Evolutionary conservation across 139 green algal genomes (phyloP).

Genomic region (Chlamydomonas sp.): DNA sequence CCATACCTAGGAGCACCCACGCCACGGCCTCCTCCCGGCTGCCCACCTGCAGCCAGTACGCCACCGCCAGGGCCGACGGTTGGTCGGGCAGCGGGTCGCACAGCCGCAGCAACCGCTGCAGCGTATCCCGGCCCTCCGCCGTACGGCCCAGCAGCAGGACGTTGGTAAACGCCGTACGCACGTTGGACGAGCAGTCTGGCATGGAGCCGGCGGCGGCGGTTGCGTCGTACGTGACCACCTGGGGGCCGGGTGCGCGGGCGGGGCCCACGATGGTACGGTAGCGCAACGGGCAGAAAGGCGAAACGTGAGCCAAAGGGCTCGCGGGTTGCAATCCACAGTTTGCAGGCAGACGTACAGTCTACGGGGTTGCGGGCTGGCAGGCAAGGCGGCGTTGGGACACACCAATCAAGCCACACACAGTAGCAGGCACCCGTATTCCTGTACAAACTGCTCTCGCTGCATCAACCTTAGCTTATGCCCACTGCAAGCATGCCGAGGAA

Average conservation of each 20-base stretch:
- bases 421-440: background rate
- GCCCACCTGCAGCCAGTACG: slow-evolving; percentile 69
- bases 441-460: background rate
- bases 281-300: too few relatives aligned
- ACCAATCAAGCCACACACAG: background rate
- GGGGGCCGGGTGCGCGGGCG: background rate
- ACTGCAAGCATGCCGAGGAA: too few relatives aligned
- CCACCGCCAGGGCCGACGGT: slow-evolving; percentile 27
- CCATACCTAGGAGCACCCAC: too few relatives aligned
- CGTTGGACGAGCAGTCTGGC: slow-evolving; percentile 50
- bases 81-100: slow-evolving; percentile 31
- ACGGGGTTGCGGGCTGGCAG: too few relatives aligned
- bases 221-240: slow-evolving; percentile 67
- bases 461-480: too few relatives aligned
- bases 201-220: slow-evolving; percentile 50
- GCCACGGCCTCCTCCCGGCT: background rate
- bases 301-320: too few relatives aligned
- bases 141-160: slow-evolving; percentile 25
- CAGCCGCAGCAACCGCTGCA: slow-evolving; percentile 52
- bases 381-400: too few relatives aligned
- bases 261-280: too few relatives aligned
- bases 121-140: slow-evolving; percentile 24
- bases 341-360: too few relatives aligned
- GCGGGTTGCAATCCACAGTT: too few relatives aligned
- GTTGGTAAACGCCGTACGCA: slow-evolving; percentile 47